Evolutionary conservation across 2,329 filamentous ascomycete genomes (phyloP), one percentile per base, ranked within the genome.

Genomic region (Colletotrichum sp.): DNA sequence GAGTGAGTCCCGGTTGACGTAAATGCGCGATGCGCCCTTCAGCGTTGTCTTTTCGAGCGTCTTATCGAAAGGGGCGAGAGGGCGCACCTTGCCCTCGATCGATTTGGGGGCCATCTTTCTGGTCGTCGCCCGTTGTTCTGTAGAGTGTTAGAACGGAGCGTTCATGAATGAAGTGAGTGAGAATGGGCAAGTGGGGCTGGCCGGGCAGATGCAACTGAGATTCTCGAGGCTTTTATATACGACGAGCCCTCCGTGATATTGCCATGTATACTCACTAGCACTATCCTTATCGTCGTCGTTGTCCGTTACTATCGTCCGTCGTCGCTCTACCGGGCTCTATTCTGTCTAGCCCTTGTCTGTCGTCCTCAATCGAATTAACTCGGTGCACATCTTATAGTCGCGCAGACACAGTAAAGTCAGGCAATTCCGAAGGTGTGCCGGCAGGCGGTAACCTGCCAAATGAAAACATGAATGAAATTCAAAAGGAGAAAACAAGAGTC

Each of bases 1-100:
- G 59, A 89, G 83, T 2, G 86, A 82, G 28, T 89, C 87, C 71
- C 86, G 87, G 81, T 85, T 87, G 77, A 89, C 82, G 77, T 89
- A 89, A 72, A 89, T 80, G 28, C 87, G 85, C 1, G 86, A 86
- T 3, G 87, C 87, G 67, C 87, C 87, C 24, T 81, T 81, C 5
- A 87, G 82, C 58, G 82, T 85, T 28, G 85, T 79, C 67, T 86
- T 87, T 62, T 87, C 86, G 26, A 85, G 83, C 55, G 82, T 84
- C 26, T 82, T 80, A 73, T 85, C 87, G 13, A 78, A 79, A 2
- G 73, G 75, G 69, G 85, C 81, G 59, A 87, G 77, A 4, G 86
- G 86, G 26, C 86, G 82, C 16, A 87, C 84, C 77, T 86, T 87
- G 36, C 73, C 73, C 10, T 73, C 63, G 32, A 75, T 69, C 12